A percentile compares a stretch with the other conserved stretches of the same genome.
phyloP scores from a whole-genome alignment of 805 yeast genomes.

The Metschnikowia bowlesiae region DNA sequence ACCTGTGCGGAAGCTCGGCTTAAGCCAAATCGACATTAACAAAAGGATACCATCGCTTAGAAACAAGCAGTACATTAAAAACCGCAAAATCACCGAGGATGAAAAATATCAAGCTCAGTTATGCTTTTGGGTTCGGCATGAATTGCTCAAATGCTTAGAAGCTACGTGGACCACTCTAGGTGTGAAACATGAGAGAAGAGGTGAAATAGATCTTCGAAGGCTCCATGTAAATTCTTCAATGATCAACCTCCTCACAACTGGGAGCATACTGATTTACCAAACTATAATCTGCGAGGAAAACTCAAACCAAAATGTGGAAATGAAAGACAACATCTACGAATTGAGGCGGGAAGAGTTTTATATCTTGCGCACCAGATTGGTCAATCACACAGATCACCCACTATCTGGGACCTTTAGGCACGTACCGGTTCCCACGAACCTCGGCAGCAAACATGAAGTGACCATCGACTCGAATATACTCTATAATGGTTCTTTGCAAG shows the following conservation, averaged over 20 bases:
- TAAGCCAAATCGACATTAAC: slow-evolving; percentile 39
- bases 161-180: slow-evolving; percentile 59
- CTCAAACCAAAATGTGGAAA: slow-evolving; percentile 24
- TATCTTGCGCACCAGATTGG: slow-evolving; percentile 45
- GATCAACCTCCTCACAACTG: slow-evolving; percentile 51
- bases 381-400: slow-evolving; percentile 41
- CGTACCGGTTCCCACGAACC: slow-evolving; percentile 38
- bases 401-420: slow-evolving; percentile 59
- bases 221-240: slow-evolving; percentile 58
- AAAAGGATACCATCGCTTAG: slow-evolving; percentile 66
- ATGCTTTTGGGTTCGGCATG: slow-evolving; percentile 78
- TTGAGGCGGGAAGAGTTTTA: slow-evolving; percentile 44
- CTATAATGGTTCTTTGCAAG: slow-evolving; percentile 70
- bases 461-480: slow-evolving; percentile 54
- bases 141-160: slow-evolving; percentile 50
- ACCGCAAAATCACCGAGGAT: slow-evolving; percentile 47
- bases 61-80: slow-evolving; percentile 65
- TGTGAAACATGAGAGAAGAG: slow-evolving; percentile 34
- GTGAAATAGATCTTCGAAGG: slow-evolving; percentile 63
- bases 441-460: slow-evolving; percentile 11
- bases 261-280: slow-evolving; percentile 43
- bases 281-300: slow-evolving; percentile 7
- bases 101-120: slow-evolving; percentile 56
- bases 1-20: slow-evolving; percentile 58
- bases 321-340: slow-evolving; percentile 1